phyloP scores from a whole-genome alignment of 768 basidiomycete species.

The Auriscalpium microsporum region DNA sequence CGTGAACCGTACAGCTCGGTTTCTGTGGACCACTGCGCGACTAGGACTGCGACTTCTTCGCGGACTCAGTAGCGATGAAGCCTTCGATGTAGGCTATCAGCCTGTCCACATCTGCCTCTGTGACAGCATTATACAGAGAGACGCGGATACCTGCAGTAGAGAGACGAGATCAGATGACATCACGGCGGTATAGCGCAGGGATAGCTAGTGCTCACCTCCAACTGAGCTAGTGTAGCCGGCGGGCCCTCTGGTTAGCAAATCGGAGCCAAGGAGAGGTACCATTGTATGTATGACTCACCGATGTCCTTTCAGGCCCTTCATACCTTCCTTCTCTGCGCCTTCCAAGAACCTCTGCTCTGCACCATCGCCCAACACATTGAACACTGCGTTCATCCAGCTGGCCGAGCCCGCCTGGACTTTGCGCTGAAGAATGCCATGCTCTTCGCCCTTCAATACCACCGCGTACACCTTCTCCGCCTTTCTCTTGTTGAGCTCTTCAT shows the following conservation, averaged over 20 bases:
- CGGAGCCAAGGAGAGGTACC: not conserved
- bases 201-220: constrained; percentile 7
- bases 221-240: constrained; percentile 7
- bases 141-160: constrained; percentile 55
- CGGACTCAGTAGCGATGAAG: constrained; percentile 28
- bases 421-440: constrained; percentile 55
- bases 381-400: constrained; percentile 96
- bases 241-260: not conserved
- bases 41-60: not conserved
- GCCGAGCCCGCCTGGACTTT: constrained; percentile 70
- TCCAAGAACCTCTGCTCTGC: constrained; percentile 67
- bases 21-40: too few species aligned
- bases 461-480: constrained; percentile 77
- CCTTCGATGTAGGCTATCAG: constrained; percentile 52
- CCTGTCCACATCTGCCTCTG: constrained; percentile 60
- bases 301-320: constrained; percentile 90
- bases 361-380: constrained; percentile 67
- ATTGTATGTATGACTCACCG: constrained; percentile 41
- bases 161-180: not conserved
- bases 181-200: not conserved
- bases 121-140: constrained; percentile 85
- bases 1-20: too few species aligned
- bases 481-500: constrained; percentile 53
- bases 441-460: constrained; percentile 61
- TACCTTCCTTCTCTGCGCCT: constrained; percentile 69